These are phyloP conservation scores for Pythium folliculosum DNA, from an alignment of 352 stramenopile species.

Conservation along the genomic window DNA sequence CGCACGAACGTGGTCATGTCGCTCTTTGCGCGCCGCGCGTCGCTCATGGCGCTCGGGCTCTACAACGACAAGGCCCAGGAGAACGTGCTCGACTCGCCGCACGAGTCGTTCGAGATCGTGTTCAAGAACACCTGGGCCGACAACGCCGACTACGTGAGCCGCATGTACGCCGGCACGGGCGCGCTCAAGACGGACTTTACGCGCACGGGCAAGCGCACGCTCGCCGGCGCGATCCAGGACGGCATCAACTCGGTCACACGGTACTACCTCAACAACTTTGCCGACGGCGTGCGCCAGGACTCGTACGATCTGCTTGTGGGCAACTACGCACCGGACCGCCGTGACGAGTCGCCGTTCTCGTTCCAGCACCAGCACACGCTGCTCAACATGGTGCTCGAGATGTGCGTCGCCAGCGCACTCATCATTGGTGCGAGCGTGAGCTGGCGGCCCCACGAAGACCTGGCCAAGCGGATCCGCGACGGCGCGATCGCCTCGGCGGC, in stretches of 20 bases:
- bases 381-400: slow-evolving; percentile 59
- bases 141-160: slow-evolving; percentile 94
- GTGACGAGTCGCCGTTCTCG: slow-evolving; percentile 75
- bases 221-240: slow-evolving; percentile 91
- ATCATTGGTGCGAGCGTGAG: slow-evolving; percentile 69
- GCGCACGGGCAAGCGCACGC: slow-evolving; percentile 92
- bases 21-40: slow-evolving; percentile 87
- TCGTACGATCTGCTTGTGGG: slow-evolving; percentile 91
- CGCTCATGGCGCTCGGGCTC: slow-evolving; percentile 74
- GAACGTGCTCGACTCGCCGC: slow-evolving; percentile 57
- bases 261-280: slow-evolving; percentile 97
- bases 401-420: slow-evolving; percentile 44
- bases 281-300: slow-evolving; percentile 92
- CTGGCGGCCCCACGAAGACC: slow-evolving; percentile 56
- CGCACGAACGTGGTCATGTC: slow-evolving; percentile 97
- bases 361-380: slow-evolving; percentile 87
- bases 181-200: slow-evolving; percentile 97
- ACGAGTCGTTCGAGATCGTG: slow-evolving; percentile 58
- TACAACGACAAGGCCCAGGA: slow-evolving; percentile 29
- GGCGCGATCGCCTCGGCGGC: slow-evolving; percentile 52
- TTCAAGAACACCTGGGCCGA: slow-evolving; percentile 94
- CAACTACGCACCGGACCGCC: slow-evolving; percentile 72
- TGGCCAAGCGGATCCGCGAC: slow-evolving; percentile 61
- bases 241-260: slow-evolving; percentile 93
- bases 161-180: slow-evolving; percentile 93